These are phyloP conservation scores for Kwoniella shivajii DNA, from an alignment of 1,284 basidiomycete genomes.

Conservation along the genomic window DNA sequence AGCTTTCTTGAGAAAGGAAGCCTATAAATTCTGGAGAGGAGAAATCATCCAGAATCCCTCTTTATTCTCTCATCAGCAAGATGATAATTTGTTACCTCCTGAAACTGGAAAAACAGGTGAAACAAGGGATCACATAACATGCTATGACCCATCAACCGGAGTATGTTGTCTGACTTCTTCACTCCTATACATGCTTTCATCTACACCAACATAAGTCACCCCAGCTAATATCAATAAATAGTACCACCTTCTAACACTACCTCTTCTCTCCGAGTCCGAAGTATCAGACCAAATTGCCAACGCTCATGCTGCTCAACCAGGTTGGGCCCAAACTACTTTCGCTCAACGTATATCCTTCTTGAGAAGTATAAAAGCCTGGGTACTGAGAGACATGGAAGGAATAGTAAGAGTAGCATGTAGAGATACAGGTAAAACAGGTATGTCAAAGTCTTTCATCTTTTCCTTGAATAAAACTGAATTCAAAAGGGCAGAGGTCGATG, in stretches of 20 bases:
- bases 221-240: constrained; percentile 7
- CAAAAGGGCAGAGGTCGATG: constrained; percentile 71
- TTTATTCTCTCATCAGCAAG: constrained; percentile 35
- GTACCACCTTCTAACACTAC: constrained; percentile 54
- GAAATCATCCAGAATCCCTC: constrained; percentile 29
- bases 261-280: constrained; percentile 66
- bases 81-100: constrained; percentile 34
- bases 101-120: constrained; percentile 50
- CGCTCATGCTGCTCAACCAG: constrained; percentile 69
- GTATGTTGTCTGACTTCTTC: constrained; percentile 57
- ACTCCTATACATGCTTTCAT: background rate
- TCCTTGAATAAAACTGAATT: no score
- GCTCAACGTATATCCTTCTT: constrained; percentile 76
- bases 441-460: constrained; percentile 45
- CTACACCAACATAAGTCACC: background rate
- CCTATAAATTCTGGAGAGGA: constrained; percentile 32
- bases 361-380: constrained; percentile 83
- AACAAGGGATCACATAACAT: constrained; percentile 74
- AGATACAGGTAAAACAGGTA: constrained; percentile 94
- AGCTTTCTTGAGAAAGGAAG: constrained; percentile 22
- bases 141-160: constrained; percentile 87
- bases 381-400: constrained; percentile 71
- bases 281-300: constrained; percentile 70
- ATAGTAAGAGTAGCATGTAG: constrained; percentile 88
- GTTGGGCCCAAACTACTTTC: constrained; percentile 74